Conservation (phyloP, 805 yeast species). For the Wickerhamomyces kurtzmanii region DNA sequence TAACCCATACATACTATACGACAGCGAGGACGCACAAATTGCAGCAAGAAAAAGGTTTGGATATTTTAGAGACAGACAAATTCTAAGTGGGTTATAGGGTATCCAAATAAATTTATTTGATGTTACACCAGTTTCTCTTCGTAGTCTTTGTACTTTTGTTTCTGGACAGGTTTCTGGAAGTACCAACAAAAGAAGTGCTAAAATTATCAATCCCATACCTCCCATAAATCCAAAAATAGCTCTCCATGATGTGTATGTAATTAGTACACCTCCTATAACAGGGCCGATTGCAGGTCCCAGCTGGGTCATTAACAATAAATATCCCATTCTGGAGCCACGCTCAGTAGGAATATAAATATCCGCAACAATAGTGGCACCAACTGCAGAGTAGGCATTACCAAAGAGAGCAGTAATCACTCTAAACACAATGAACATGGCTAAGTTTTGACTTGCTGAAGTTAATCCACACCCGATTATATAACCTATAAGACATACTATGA, state of each 20-base stretch:
- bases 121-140: slow-evolving; percentile 16
- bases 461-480: slow-evolving; percentile 16
- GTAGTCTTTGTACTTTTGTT: no score
- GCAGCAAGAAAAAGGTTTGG: slow-evolving; percentile 32
- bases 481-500: slow-evolving; percentile 26
- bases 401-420: slow-evolving; percentile 35
- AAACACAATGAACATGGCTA: slow-evolving; percentile 39
- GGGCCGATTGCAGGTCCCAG: slow-evolving; percentile 42
- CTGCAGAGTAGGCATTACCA: slow-evolving; percentile 39
- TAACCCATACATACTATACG: slow-evolving; percentile 35
- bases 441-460: slow-evolving; percentile 32
- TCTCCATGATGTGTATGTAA: slow-evolving; percentile 38
- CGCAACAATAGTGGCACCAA: slow-evolving; percentile 37
- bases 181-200: slow-evolving; percentile 23
- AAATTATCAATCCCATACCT: slow-evolving; percentile 26
- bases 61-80: slow-evolving; percentile 27
- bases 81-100: slow-evolving; percentile 31
- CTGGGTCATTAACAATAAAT: slow-evolving; percentile 36
- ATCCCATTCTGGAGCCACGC: slow-evolving; percentile 38
- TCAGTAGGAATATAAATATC: slow-evolving; percentile 36
- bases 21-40: slow-evolving; percentile 22
- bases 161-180: slow-evolving; percentile 31
- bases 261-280: slow-evolving; percentile 37
- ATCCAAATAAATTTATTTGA: slow-evolving; percentile 28
- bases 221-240: slow-evolving; percentile 34